These are phyloP conservation scores for Phytophthora pisi DNA, from an alignment of 352 stramenopile genomes.

Conservation along the genomic window DNA sequence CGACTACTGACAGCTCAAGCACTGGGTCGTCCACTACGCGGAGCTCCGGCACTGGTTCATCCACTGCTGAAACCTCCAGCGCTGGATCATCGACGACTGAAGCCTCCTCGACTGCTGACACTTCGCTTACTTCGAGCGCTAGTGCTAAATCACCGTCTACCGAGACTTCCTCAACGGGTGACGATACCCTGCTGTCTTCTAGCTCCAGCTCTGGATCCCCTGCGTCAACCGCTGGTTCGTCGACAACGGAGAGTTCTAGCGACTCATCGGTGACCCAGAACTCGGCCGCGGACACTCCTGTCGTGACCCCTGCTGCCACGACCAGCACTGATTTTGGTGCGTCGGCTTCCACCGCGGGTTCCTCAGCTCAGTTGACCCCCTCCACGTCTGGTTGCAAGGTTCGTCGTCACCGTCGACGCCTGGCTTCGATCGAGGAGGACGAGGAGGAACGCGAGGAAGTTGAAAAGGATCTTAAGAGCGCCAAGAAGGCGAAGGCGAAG, in stretches of 20 bases:
- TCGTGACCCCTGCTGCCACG: slow-evolving; percentile 8
- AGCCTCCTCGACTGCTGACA: not conserved
- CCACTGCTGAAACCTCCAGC: slow-evolving; percentile 1
- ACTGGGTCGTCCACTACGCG: not conserved
- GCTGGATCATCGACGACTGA: not conserved
- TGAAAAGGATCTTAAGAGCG: slow-evolving; percentile 33
- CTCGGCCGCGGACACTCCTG: slow-evolving; percentile 13
- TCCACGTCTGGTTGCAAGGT: slow-evolving; percentile 33
- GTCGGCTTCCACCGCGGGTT: slow-evolving; percentile 17
- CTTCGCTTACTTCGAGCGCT: slow-evolving; percentile 5
- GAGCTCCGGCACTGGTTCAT: slow-evolving; percentile 9
- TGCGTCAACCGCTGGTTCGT: slow-evolving; percentile 5
- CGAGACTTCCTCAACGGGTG: not conserved
- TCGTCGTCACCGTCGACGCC: slow-evolving; percentile 23
- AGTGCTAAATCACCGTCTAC: not conserved
- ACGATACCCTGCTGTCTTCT: slow-evolving; percentile 3
- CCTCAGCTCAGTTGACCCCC: slow-evolving; percentile 14
- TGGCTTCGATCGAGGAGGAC: slow-evolving; percentile 8
- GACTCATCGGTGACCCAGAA: slow-evolving; percentile 13
- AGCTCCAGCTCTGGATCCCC: slow-evolving; percentile 11
- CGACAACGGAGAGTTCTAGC: slow-evolving; percentile 14
- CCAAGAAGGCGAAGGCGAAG: slow-evolving; percentile 20
- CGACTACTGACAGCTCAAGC: slow-evolving; percentile 14
- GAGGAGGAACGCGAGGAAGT: slow-evolving; percentile 22
- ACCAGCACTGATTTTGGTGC: slow-evolving; percentile 14